Percentiles rank a stretch among this genome's conserved stretches.
phyloP scores from a whole-genome alignment of 768 basidiomycete species.

The Mycena leptocephala region DNA sequence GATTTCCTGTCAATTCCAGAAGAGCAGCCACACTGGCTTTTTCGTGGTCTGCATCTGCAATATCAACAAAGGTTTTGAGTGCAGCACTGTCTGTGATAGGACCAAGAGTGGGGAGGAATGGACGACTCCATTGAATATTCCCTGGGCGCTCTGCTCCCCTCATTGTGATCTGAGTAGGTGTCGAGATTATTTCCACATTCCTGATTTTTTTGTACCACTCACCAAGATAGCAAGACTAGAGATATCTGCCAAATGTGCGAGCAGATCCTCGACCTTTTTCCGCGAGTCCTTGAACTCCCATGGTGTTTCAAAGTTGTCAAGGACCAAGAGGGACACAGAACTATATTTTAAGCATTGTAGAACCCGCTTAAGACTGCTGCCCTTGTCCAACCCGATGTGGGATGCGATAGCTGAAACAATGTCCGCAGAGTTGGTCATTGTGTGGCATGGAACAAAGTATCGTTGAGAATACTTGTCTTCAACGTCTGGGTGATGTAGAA shows the following conservation, averaged over 20 bases:
- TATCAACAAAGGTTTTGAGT: conserved; percentile 18
- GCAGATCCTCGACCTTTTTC: conserved; percentile 1
- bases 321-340: background rate
- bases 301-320: conserved; percentile 26
- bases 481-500: conserved; percentile 13
- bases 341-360: background rate
- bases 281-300: conserved; percentile 6
- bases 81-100: conserved; percentile 12
- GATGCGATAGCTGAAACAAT: conserved; percentile 2
- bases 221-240: conserved; percentile 2
- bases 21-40: background rate
- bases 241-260: conserved; percentile 5
- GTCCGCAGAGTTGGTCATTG: background rate
- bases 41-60: background rate
- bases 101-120: conserved; percentile 7
- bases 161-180: conserved; percentile 14
- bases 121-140: conserved; percentile 18
- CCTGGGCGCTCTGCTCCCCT: conserved; percentile 20
- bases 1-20: conserved; percentile 3
- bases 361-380: background rate
- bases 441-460: conserved; percentile 19
- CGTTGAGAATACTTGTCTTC: background rate
- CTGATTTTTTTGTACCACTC: background rate
- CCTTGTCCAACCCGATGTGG: background rate
- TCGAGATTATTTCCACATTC: background rate